Evolutionary conservation across 2,329 filamentous ascomycete genomes (phyloP).

Genomic region (Talaromyces funiculosus): DNA sequence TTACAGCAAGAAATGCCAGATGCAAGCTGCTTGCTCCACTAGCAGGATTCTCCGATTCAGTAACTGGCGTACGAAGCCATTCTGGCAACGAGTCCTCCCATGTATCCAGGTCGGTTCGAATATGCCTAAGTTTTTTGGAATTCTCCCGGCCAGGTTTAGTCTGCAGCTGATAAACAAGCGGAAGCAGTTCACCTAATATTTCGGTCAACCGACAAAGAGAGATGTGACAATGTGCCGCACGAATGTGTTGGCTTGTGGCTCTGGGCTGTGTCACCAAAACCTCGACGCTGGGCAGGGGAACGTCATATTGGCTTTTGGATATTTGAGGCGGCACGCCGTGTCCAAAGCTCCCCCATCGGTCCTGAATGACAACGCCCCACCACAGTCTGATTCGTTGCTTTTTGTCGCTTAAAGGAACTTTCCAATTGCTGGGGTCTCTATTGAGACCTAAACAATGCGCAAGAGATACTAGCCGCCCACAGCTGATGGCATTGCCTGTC

Average conservation of each 20-base stretch:
- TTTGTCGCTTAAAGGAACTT: constrained; percentile 47
- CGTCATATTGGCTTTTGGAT: constrained; percentile 50
- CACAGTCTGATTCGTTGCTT: constrained; percentile 48
- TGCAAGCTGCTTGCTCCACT: constrained; percentile 42
- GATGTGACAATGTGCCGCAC: constrained; percentile 48
- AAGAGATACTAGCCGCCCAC: constrained; percentile 49
- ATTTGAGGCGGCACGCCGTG: constrained; percentile 53
- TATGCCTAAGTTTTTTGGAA: constrained; percentile 41
- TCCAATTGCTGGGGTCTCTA: constrained; percentile 51
- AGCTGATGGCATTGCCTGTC: constrained; percentile 53
- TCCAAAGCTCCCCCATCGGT: constrained; percentile 52
- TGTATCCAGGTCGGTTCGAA: constrained; percentile 41
- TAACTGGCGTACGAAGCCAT: constrained; percentile 35
- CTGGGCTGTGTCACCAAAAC: constrained; percentile 33
- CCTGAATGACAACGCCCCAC: constrained; percentile 55
- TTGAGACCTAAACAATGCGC: constrained; percentile 54
- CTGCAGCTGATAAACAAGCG: constrained; percentile 43
- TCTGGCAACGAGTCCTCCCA: constrained; percentile 43
- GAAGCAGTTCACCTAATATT: constrained; percentile 42
- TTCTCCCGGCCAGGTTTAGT: constrained; percentile 39
- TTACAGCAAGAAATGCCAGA: constrained; percentile 40
- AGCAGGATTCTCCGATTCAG: constrained; percentile 29
- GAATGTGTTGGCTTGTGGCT: constrained; percentile 37
- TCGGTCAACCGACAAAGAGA: constrained; percentile 48
- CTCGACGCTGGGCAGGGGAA: constrained; percentile 47